Conservation (phyloP, 169 alveolate species). For the Plasmodium vinckei region DNA sequence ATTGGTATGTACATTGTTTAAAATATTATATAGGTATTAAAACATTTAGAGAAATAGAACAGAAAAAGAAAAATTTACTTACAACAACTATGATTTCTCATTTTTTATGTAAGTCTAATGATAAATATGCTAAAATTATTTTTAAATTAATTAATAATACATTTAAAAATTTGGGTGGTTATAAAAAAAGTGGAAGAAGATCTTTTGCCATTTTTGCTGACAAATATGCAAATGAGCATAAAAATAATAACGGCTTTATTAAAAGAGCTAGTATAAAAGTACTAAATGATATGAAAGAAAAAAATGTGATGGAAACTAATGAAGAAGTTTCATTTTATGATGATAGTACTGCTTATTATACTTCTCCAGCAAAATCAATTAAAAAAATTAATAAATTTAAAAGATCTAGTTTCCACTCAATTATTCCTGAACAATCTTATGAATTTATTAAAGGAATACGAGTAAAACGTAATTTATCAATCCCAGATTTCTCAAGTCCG, state of each 20-base stretch:
- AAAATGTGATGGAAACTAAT: conserved; percentile 46
- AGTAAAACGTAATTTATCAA: conserved; percentile 51
- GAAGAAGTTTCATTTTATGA: conserved; percentile 65
- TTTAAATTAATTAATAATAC: conserved; percentile 67
- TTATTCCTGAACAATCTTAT: conserved; percentile 31
- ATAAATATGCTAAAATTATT: conserved; percentile 63
- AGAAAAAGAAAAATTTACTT: conserved; percentile 79
- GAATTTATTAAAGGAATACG: conserved; percentile 21
- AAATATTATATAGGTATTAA: conserved; percentile 85
- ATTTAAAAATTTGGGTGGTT: conserved; percentile 74
- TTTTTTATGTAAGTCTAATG: conserved; percentile 77
- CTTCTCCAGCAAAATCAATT: conserved; percentile 15
- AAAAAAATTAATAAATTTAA: conserved; percentile 35
- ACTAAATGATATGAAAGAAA: conserved; percentile 72
- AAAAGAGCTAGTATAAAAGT: conserved; percentile 75
- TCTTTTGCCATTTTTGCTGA: conserved; percentile 75
- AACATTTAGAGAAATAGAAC: conserved; percentile 85
- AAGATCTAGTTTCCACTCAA: conserved; percentile 49
- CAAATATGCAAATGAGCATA: conserved; percentile 65
- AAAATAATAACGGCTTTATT: conserved; percentile 48
- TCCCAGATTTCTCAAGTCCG: conserved; percentile 61
- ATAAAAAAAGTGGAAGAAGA: conserved; percentile 73
- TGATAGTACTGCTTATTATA: conserved; percentile 21
- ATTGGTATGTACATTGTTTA: conserved; percentile 85
- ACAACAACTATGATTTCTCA: conserved; percentile 87